Conservation (phyloP, 1,139 yeast genomes). For the Lodderomyces beijingensis region DNA sequence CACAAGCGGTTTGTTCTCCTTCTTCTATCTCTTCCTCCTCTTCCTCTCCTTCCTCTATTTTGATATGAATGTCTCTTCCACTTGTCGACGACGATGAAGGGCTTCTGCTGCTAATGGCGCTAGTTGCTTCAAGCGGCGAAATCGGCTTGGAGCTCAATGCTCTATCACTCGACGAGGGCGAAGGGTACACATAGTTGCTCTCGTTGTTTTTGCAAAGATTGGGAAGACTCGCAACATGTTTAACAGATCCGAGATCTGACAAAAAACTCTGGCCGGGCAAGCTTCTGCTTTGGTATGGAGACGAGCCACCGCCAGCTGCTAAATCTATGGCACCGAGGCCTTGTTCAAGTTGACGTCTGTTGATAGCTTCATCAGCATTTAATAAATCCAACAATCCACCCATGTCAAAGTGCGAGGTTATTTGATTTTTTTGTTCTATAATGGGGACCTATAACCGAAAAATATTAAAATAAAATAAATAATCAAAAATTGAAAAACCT, state of each 20-base stretch:
- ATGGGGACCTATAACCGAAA: not conserved
- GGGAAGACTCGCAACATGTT: too few relatives aligned
- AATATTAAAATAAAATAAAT: too few relatives aligned
- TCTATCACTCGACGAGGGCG: not conserved
- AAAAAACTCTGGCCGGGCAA: too few relatives aligned
- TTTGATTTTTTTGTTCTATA: not conserved
- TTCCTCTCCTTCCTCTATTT: not conserved
- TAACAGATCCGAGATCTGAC: too few relatives aligned
- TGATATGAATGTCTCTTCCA: not conserved
- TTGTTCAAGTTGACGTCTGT: constrained; percentile 2
- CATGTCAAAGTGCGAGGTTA: too few relatives aligned
- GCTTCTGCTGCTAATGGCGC: not conserved
- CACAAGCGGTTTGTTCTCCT: not conserved
- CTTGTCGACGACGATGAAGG: not conserved
- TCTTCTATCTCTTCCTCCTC: not conserved
- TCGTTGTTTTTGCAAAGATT: too few relatives aligned
- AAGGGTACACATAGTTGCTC: not conserved
- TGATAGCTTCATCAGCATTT: constrained; percentile 6
- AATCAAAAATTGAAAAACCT: too few relatives aligned
- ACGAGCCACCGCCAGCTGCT: not conserved
- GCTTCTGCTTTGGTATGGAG: not conserved
- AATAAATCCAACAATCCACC: constrained; percentile 8
- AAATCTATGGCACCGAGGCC: not conserved
- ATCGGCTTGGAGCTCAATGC: too few relatives aligned
- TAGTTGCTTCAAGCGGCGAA: not conserved